Base-by-base conservation (phyloP, 2,329 filamentous ascomycete species). In the Sporothrix brunneoviolacea region DNA sequence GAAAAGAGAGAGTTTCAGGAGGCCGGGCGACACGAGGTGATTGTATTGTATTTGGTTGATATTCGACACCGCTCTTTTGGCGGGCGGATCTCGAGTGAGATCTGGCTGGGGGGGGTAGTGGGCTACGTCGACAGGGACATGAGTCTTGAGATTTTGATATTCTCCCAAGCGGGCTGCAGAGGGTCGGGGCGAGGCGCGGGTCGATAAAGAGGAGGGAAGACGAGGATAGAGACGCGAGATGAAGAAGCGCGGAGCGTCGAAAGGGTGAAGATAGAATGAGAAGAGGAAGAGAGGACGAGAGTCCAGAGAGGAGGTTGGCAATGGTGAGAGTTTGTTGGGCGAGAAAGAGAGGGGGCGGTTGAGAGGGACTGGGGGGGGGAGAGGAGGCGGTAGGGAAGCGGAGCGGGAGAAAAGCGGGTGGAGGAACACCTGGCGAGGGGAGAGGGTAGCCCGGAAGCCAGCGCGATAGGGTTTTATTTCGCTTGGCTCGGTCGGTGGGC, bases 41-140 rank as follows among this genome's bases (percentile, higher is more conserved):
- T 42, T 28, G 44, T 50, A 44, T 37, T 48, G 48, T 52, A 42
- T 47, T 42, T 49, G 24, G 22, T 38, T 43, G 45, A 43, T 41
- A 43, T 13, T 54, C 49, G 55, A 57, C 55, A 57, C 55, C 55
- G 55, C 55, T 57, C 55, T 57, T 57, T 56, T 40, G 48, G 50
- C 27, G 46, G 44, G 53, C 47, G 43, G 50, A 51, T 51, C 50
- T 53, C 50, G 32, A 48, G 44, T 22, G 46, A 48, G 41, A 54
- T 48, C 43, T 40, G 43, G 44, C 39, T 24, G 18, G 30, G 35
- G 12, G 30, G 21, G 36, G 33, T 37, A 40, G 39, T 33, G 44
- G 39, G 39, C 46, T 47, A 43, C 35, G 47, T 45, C 42, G 40
- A 41, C 28, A 48, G 33, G 19, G 35, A 46, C 42, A 44, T 22